Evolutionary conservation across 306 rosid species (phyloP), one percentile per base, ranked within the genome.

Genomic region (Medicago arabica): DNA sequence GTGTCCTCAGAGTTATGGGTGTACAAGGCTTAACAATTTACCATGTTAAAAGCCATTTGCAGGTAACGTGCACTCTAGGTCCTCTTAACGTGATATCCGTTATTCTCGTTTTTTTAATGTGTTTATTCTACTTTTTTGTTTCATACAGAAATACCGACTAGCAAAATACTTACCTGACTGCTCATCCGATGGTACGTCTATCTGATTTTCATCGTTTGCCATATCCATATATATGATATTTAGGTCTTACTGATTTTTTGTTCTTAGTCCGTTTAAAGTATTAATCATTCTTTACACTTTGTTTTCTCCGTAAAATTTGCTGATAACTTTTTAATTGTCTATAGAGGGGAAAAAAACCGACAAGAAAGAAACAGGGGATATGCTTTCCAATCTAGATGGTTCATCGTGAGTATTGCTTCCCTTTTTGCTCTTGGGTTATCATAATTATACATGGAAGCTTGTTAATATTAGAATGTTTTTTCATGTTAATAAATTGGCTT

Each of bases 1-100:
- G 99, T 28, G 99, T 95, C 63, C 96, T 95, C 72, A 87, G 97
- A 90, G 97, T 90, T 71, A 95, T 95, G 96, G 99, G 99, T 64
- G 97, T 95, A 73, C 97, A 90, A 82, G 93, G 97, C 83, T 84
- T 95, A 78, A 95, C 99, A 34, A 95, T 95, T 78, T 95, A 95
- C 83, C 99, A 95, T 74, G 97, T 95, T 58, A 95, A 95, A 86
- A 95, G 99, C 82, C 99, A 95, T 78, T 89, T 95, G 77, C 99
- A 95, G 96, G 99, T 92, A 85, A 63, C 40, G 60, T 67, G 43
- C 17, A 19, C 53, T 83, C 67, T 5, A 28, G 59, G 67, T 18
- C 40, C 73, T 71, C 55, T 67, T 46, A 23, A 51, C 25, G 8
- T 50, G 16, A 67, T 51, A 5, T 60, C 64, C 15, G 9, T 50